Conservation (phyloP, 1,139 yeast species). For the Scheffersomyces parashehatae region DNA sequence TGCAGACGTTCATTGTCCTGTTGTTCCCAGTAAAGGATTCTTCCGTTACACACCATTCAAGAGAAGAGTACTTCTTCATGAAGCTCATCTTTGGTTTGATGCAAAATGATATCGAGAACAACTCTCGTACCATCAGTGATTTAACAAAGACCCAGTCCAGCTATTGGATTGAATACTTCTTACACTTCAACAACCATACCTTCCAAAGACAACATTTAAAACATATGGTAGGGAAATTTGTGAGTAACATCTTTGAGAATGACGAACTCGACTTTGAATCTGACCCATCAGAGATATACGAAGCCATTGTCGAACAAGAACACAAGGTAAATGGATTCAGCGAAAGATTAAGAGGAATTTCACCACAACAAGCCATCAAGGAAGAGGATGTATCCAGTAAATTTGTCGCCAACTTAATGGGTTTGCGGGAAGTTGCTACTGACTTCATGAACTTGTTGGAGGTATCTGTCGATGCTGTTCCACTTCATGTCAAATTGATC, state of each 20-base stretch:
- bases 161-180: slow-evolving; percentile 54
- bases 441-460: slow-evolving; percentile 49
- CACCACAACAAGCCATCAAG: slow-evolving; percentile 74
- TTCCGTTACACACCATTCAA: slow-evolving; percentile 35
- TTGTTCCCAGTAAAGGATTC: slow-evolving; percentile 46
- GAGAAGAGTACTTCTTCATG: slow-evolving; percentile 77
- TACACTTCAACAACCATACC: slow-evolving; percentile 57
- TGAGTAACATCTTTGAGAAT: slow-evolving; percentile 49
- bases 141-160: slow-evolving; percentile 33
- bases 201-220: slow-evolving; percentile 60
- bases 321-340: slow-evolving; percentile 46
- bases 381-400: slow-evolving; percentile 67
- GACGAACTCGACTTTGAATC: slow-evolving; percentile 72
- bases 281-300: slow-evolving; percentile 71
- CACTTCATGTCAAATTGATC: slow-evolving; percentile 57
- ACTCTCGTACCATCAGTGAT: slow-evolving; percentile 32
- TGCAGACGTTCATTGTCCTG: slow-evolving; percentile 50
- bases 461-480: slow-evolving; percentile 49
- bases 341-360: slow-evolving; percentile 23
- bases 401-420: slow-evolving; percentile 74
- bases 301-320: slow-evolving; percentile 47
- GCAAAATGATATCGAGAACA: slow-evolving; percentile 40
- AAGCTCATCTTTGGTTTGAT: slow-evolving; percentile 59
- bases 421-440: slow-evolving; percentile 69
- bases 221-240: slow-evolving; percentile 51